These are phyloP conservation scores for Amanita muscaria DNA, from an alignment of 768 basidiomycete genomes.

Conservation along the genomic window DNA sequence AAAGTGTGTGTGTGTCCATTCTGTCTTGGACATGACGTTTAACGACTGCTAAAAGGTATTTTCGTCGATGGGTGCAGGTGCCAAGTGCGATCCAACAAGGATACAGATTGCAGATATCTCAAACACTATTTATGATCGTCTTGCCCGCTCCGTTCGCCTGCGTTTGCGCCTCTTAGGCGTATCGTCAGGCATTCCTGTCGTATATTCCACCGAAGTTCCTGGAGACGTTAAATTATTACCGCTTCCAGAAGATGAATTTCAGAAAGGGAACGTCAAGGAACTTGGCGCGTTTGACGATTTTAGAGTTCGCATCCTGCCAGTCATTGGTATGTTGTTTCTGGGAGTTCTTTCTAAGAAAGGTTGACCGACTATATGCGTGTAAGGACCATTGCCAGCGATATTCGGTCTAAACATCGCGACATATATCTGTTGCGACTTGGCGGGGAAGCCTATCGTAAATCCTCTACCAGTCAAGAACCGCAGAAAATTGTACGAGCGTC, in stretches of 20 bases:
- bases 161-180: constrained; percentile 60
- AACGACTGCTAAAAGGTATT: constrained; percentile 59
- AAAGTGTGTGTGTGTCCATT: constrained; percentile 51
- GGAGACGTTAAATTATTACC: constrained; percentile 84
- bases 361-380: too few relatives aligned
- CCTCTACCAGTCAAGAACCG: constrained; percentile 83
- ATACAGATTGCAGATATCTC: constrained; percentile 96
- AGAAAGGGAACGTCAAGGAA: constrained; percentile 84
- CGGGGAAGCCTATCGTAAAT: constrained; percentile 74
- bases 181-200: constrained; percentile 68
- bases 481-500: constrained; percentile 72
- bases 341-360: too few relatives aligned
- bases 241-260: constrained; percentile 84
- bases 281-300: constrained; percentile 89
- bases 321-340: constrained; percentile 55
- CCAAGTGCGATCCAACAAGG: constrained; percentile 90
- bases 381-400: constrained; percentile 77
- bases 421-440: constrained; percentile 80
- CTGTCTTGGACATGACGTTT: constrained; percentile 1
- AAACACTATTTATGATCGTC: constrained; percentile 84
- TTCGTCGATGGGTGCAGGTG: constrained; percentile 94
- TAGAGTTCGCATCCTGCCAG: constrained; percentile 87
- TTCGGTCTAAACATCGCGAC: constrained; percentile 90
- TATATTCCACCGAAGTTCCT: constrained; percentile 93
- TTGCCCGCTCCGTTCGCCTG: constrained; percentile 83